These are phyloP conservation scores for Paspalum vaginatum DNA, from an alignment of 176 grass and related monocot species.

Conservation along the genomic window DNA sequence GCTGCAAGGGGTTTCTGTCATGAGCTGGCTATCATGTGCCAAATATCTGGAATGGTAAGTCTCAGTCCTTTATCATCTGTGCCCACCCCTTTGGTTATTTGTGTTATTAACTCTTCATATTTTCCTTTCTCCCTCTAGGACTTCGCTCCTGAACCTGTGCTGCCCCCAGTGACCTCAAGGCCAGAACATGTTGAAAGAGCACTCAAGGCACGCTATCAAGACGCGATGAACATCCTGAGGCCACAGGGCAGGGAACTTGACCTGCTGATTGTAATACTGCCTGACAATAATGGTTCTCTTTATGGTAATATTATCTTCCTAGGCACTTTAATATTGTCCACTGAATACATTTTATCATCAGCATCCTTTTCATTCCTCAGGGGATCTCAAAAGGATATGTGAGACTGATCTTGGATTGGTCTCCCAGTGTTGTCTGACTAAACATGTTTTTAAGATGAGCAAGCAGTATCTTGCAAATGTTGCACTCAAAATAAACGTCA, in stretches of 20 bases:
- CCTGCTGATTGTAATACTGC: constrained; percentile 86
- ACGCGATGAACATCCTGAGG: constrained; percentile 73
- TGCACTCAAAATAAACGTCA: constrained; percentile 95
- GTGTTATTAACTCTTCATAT: not conserved
- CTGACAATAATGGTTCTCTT: constrained; percentile 85
- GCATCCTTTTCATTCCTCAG: constrained; percentile 39
- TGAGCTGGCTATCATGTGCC: constrained; percentile 84
- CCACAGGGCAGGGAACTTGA: constrained; percentile 73
- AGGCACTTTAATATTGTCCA: not conserved
- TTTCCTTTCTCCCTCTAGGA: constrained; percentile 45
- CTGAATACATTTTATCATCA: constrained; percentile 28
- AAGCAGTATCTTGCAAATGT: constrained; percentile 97
- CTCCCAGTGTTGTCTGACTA: constrained; percentile 92
- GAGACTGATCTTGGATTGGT: constrained; percentile 98
- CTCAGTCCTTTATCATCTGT: constrained; percentile 10
- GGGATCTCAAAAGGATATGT: constrained; percentile 93
- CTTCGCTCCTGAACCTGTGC: constrained; percentile 75
- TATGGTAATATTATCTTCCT: constrained; percentile 63
- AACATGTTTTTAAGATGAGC: constrained; percentile 97
- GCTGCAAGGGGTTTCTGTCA: constrained; percentile 75
- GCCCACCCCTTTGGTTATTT: not conserved
- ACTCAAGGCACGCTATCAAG: constrained; percentile 73
- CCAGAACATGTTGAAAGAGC: constrained; percentile 86
- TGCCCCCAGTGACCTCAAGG: constrained; percentile 66
- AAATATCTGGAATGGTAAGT: constrained; percentile 85